These are phyloP conservation scores for Castanospermum australe DNA, from an alignment of 306 rosid species.

Conservation along the genomic window DNA sequence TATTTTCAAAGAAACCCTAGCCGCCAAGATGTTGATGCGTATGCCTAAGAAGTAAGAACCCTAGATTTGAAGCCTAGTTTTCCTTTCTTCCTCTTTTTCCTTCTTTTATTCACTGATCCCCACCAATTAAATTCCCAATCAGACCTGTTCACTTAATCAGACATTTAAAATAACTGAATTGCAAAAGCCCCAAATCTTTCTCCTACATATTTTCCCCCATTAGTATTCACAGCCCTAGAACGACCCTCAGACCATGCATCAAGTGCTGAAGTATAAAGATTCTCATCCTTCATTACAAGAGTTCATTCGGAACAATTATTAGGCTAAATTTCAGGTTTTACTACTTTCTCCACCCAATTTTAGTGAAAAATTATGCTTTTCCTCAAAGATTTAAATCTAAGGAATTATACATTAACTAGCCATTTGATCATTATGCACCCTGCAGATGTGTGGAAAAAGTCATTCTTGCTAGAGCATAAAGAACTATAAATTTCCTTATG, in stretches of 20 bases:
- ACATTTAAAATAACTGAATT: neutral
- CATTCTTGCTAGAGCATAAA: neutral
- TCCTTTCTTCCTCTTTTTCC: neutral
- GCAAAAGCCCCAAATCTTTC: neutral
- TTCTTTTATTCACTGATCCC: neutral
- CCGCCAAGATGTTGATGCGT: neutral
- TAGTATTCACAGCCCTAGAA: neutral
- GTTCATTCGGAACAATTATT: neutral
- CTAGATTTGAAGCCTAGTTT: neutral
- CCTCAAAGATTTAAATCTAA: neutral
- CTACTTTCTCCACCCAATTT: neutral
- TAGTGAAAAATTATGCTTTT: neutral
- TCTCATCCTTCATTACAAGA: neutral
- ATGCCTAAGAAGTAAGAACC: neutral
- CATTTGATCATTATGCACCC: neutral
- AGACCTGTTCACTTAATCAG: neutral
- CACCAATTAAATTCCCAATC: neutral
- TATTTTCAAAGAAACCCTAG: neutral
- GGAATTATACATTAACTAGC: neutral
- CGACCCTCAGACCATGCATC: neutral
- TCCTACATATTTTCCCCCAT: neutral
- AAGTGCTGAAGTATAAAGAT: neutral
- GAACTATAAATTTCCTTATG: neutral
- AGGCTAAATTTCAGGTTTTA: neutral
- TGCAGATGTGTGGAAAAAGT: neutral